These are phyloP conservation scores for Cordyceps tenuipes DNA, from an alignment of 2,329 filamentous ascomycete species.

Conservation along the genomic window DNA sequence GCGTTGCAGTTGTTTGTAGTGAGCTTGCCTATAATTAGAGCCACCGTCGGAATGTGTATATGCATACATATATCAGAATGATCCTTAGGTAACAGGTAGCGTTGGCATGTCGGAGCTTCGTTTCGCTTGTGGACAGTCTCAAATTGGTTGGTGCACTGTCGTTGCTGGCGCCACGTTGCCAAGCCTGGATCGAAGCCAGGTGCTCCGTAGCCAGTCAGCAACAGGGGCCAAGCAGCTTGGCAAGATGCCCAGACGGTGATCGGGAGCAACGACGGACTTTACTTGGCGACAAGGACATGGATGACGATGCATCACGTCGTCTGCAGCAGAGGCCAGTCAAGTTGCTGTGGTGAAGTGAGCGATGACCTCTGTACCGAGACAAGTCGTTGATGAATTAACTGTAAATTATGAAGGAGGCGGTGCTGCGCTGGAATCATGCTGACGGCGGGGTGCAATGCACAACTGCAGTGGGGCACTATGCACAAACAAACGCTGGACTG, in stretches of 20 bases:
- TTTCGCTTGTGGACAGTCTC: neutral
- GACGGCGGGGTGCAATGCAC: no score
- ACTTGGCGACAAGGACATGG: neutral
- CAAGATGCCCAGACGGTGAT: constrained; percentile 7
- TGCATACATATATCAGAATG: no score
- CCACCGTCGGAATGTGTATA: neutral
- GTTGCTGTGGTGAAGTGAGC: no score
- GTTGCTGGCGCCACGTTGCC: neutral
- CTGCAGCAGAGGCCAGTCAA: no score
- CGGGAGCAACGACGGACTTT: neutral
- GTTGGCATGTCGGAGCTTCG: neutral
- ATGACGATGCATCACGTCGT: no score
- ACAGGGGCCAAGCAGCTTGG: constrained; percentile 10
- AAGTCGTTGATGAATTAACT: no score
- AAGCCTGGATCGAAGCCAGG: neutral
- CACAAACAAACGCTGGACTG: no score
- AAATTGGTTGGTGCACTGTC: neutral
- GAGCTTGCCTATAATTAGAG: neutral
- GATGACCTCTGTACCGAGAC: no score
- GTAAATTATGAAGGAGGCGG: no score
- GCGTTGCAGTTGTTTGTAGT: neutral
- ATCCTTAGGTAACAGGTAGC: no score
- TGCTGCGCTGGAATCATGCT: no score
- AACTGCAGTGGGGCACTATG: no score
- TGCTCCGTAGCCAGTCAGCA: neutral